Base-by-base conservation (phyloP, 306 rosid species). In the Macrotyloma uniflorum region DNA sequence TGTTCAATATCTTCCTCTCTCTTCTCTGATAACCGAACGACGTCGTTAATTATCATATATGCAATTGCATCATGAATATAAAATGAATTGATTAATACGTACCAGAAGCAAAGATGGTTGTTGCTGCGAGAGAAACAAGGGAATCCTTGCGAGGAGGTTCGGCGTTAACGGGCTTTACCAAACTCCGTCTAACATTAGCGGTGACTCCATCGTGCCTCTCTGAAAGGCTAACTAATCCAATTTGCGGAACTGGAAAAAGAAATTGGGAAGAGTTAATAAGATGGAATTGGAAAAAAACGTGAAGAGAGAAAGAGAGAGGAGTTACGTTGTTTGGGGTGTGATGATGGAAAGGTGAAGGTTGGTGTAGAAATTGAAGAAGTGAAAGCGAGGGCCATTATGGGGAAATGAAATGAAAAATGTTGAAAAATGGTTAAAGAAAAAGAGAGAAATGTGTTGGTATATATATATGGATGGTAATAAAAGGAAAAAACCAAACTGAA, bases 301-400 rank as follows among this genome's bases (percentile, higher is more conserved):
- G 43, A 32, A 1, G 30, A 32, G 13, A 59, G 9, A 73, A 0
- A 24, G 30, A 2, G 10, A 46, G 30, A 61, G 36, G 12, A 15
- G 12, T 53, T 88, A 91, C 98, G 88, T 86, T 77, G 90, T 86
- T 81, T 89, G 6, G 80, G 55, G 14, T 87, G 82, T 4, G 87
- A 74, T 0, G 66, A 74, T 49, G 86, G 74, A 18, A 86, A 75
- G n/a, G 67, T 10, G 38, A 87, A 82, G 20, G 64, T 80, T 30
- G 90, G 88, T 2, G 84, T 42, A 6, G 89, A 22, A 2, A 91
- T n/a, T 32, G 96, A 78, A 61, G 90, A 82, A 62, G 91, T 16
- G 67, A 86, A 73, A 76, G 91, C 23, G 38, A 90, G 72, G 23
- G 97, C 96, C 98, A 94, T 80, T 23, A 18, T 5, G 6, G 6